phyloP scores from a whole-genome alignment of 805 yeast genomes.

The Ogataea trehaloabstinens region DNA sequence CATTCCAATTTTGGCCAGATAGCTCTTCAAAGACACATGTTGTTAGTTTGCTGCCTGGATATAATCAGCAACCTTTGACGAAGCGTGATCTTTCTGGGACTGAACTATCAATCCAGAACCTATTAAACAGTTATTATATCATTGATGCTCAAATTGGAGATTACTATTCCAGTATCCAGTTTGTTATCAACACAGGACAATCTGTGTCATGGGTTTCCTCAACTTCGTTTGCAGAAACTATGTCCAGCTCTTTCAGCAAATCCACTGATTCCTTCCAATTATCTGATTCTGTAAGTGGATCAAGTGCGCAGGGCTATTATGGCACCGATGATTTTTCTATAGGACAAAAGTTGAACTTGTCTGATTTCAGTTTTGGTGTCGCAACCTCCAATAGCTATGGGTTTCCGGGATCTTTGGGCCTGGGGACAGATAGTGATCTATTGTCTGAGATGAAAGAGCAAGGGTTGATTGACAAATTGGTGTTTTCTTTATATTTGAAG shows the following conservation, averaged over 20 bases:
- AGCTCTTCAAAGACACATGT: not conserved
- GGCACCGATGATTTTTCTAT: constrained; percentile 19
- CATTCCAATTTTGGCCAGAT: not conserved
- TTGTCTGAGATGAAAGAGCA: constrained; percentile 22
- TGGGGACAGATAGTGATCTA: constrained; percentile 18
- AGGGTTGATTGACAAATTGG: constrained; percentile 26
- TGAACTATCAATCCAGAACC: constrained; percentile 15
- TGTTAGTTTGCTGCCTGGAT: not conserved
- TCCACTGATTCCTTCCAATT: constrained; percentile 11
- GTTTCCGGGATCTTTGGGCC: constrained; percentile 19
- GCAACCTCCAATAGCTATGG: constrained; percentile 16
- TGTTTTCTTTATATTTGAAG: constrained; percentile 30
- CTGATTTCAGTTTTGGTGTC: constrained; percentile 20
- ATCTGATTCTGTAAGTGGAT: constrained; percentile 11
- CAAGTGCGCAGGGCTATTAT: constrained; percentile 15
- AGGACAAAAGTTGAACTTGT: constrained; percentile 9
- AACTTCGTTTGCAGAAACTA: constrained; percentile 7
- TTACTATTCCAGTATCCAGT: constrained; percentile 21
- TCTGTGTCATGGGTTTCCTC: constrained; percentile 30
- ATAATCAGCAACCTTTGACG: not conserved
- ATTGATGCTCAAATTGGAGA: constrained; percentile 28
- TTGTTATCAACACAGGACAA: constrained; percentile 32
- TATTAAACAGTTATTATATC: constrained; percentile 18
- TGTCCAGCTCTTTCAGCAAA: constrained; percentile 11
- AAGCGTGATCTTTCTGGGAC: constrained; percentile 17